Evolutionary conservation across 148 eudicot genomes (phyloP).

Genomic region (Persicaria maculosa): DNA sequence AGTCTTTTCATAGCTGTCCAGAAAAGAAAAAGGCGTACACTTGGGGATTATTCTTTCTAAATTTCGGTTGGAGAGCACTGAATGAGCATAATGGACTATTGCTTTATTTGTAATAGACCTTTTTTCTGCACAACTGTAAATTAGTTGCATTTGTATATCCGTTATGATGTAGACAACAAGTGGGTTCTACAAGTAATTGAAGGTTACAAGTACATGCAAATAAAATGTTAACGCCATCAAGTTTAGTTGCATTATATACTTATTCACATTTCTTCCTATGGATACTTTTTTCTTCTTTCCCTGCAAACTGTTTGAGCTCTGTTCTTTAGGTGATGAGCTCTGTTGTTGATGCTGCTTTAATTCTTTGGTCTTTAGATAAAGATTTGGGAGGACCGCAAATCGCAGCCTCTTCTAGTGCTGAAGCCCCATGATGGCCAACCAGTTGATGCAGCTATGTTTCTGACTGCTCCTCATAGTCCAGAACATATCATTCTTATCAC

Average conservation of each 20-base stretch:
- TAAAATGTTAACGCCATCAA: not conserved
- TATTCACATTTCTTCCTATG: not conserved
- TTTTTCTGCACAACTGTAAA: not conserved
- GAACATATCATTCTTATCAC: conserved; percentile 89
- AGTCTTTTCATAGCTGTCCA: not conserved
- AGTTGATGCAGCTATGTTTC: conserved; percentile 80
- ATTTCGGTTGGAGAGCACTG: not conserved
- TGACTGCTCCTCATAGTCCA: conserved; percentile 77
- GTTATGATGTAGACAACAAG: not conserved
- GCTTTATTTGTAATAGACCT: not conserved
- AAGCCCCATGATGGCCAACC: conserved; percentile 93
- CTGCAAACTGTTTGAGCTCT: not conserved
- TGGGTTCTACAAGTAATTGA: not conserved
- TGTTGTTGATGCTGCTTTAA: not conserved
- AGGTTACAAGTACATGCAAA: not conserved
- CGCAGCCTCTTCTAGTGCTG: conserved; percentile 61
- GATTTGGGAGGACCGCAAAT: conserved; percentile 94
- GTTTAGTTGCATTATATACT: no score
- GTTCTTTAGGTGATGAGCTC: not conserved
- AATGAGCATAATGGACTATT: not conserved
- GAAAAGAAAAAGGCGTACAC: not conserved
- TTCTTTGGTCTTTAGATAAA: conserved; percentile 49
- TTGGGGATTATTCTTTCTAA: not conserved
- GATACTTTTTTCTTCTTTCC: not conserved
- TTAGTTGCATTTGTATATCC: not conserved